Evolutionary conservation across 305 asterid species (phyloP), one percentile per base, ranked within the genome.

Genomic region (Fraxinus nigra): DNA sequence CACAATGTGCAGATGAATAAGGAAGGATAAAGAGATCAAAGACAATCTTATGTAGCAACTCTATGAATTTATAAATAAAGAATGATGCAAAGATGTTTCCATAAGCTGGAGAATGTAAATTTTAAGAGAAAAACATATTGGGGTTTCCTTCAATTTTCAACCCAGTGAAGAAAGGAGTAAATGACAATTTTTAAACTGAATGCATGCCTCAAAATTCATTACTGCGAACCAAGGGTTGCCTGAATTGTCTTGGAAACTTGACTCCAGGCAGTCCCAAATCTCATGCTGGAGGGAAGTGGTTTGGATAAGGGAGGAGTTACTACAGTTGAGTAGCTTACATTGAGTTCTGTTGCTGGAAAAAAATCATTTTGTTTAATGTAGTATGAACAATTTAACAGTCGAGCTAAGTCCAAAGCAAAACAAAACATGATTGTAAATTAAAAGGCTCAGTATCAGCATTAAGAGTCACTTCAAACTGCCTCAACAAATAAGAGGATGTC

Each of bases 1-100:
- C 76, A 46, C 74, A 61, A 30, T 16, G 43, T 32, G 65, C 20
- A 73, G 75, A 77, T 18, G 28, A 77, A 40, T 65, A 85, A 72
- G 82, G 74, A 22, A 67, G 16, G n/a, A 81, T 76, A 56, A 72
- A 46, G 72, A 76, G 56, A 75, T 56, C 4, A 63, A 76, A 79
- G 24, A 69, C 7, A 1, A 32, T 32, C 43, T 30, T 9, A 65
- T 26, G 13, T 3, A 63, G 72, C 3, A 65, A 65, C 73, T 26
- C n/a, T 28, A 26, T 26, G 34, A 24, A 4, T 14, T 69, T 14
- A 69, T 69, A 32, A 16, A 69, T 32, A 9, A 63, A 63, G 72
- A 24, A 22, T 24, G 26, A 24, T 63, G 16, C 30, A 63, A 63
- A 22, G 33, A 63, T 24, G 14, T 63, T 24, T 22, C 32, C 72